phyloP scores from a whole-genome alignment of 805 yeast genomes.

The Yarrowia sp. region DNA sequence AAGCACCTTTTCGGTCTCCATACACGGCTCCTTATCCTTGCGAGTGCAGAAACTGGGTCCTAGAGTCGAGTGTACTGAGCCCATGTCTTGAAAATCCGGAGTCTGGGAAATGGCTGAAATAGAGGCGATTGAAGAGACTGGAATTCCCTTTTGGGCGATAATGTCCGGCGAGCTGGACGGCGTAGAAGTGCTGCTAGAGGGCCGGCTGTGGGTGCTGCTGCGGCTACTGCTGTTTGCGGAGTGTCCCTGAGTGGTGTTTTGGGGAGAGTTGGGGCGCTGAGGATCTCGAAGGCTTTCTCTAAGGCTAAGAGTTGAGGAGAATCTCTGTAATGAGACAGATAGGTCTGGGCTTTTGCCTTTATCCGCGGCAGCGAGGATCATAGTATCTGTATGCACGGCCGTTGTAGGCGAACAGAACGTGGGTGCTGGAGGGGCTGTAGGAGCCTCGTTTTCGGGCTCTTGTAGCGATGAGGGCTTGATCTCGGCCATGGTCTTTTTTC shows the following conservation, averaged over 20 bases:
- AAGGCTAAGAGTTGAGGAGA: neutral
- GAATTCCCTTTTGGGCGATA: slow-evolving; percentile 22
- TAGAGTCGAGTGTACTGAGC: slow-evolving; percentile 7
- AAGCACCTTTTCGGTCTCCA: slow-evolving; percentile 9
- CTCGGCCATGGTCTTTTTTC: neutral
- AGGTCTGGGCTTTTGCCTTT: slow-evolving; percentile 19
- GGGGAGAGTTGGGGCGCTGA: neutral
- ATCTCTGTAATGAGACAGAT: slow-evolving; percentile 4
- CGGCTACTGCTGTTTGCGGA: neutral
- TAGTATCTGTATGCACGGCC: slow-evolving; percentile 12
- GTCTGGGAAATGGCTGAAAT: slow-evolving; percentile 16
- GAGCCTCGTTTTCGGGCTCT: neutral
- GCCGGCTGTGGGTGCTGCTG: slow-evolving; percentile 1
- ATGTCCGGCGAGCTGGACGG: slow-evolving; percentile 16
- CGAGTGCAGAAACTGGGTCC: slow-evolving; percentile 1
- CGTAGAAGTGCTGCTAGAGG: neutral
- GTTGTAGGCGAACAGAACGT: slow-evolving; percentile 11
- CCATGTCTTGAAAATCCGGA: slow-evolving; percentile 21
- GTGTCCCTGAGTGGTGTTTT: neutral
- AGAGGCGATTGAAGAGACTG: slow-evolving; percentile 19
- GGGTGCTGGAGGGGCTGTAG: neutral
- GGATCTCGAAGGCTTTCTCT: neutral
- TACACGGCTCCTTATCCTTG: neutral
- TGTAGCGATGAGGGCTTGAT: neutral
- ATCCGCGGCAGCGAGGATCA: neutral